phyloP scores from a whole-genome alignment of 164 flowering plant genomes.

The Warburgia ugandensis region DNA sequence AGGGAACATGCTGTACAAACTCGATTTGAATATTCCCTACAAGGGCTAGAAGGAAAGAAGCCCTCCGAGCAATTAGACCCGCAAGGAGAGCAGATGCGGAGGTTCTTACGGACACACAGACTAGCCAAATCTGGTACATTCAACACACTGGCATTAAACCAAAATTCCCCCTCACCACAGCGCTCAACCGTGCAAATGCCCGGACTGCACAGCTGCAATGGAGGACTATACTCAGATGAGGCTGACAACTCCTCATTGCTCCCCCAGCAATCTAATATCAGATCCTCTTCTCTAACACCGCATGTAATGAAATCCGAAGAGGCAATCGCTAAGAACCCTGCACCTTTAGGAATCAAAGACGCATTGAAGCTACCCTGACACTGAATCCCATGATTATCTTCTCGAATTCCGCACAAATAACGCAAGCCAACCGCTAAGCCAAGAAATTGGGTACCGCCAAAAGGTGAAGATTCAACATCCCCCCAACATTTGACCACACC shows the following conservation, averaged over 20 bases:
- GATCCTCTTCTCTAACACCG: conserved; percentile 75
- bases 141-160: conserved; percentile 72
- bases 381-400: conserved; percentile 63
- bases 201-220: conserved; percentile 78
- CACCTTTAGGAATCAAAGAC: conserved; percentile 50
- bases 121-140: conserved; percentile 65
- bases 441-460: conserved; percentile 38
- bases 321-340: conserved; percentile 71
- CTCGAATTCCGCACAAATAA: conserved; percentile 80
- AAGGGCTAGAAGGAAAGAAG: conserved; percentile 62
- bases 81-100: conserved; percentile 71
- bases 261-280: conserved; percentile 81
- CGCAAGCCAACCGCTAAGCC: conserved; percentile 55
- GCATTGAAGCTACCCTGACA: conserved; percentile 76
- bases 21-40: conserved; percentile 53
- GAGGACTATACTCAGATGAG: conserved; percentile 49
- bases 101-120: conserved; percentile 52
- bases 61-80: conserved; percentile 62
- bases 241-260: conserved; percentile 21
- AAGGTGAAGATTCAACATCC: conserved; percentile 15
- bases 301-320: conserved; percentile 60
- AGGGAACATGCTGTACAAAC: conserved; percentile 85
- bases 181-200: conserved; percentile 52
- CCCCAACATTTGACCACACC: conserved; percentile 73
- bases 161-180: conserved; percentile 50